phyloP scores from a whole-genome alignment of 176 grass and related monocot species.

The Microstegium vimineum region DNA sequence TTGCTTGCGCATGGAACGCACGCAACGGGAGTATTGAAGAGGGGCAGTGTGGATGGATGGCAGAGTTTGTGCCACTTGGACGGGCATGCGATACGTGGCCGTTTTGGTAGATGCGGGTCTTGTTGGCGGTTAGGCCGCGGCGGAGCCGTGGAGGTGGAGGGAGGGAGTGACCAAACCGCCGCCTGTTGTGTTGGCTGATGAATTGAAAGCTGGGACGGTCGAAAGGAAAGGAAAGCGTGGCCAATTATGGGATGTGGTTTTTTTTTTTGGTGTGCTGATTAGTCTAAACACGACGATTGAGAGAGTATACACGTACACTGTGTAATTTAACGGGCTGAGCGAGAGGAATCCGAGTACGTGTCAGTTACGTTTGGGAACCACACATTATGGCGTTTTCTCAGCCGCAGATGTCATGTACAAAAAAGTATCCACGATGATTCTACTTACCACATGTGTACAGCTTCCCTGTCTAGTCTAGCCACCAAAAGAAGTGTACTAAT shows the following conservation, averaged over 20 bases:
- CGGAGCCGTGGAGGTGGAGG: not conserved
- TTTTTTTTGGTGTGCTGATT: not conserved
- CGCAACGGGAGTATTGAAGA: not conserved
- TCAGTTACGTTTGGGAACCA: not conserved
- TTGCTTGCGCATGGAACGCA: not conserved
- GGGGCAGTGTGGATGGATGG: too few species aligned
- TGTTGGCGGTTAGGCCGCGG: constrained; percentile 17
- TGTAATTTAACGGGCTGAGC: not conserved
- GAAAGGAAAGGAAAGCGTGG: not conserved
- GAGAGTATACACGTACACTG: not conserved
- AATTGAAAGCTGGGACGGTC: not conserved
- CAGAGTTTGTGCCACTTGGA: not conserved
- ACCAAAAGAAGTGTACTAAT: too few species aligned
- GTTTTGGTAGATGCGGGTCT: not conserved
- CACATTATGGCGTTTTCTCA: not conserved
- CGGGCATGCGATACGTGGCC: not conserved
- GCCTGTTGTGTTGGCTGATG: not conserved
- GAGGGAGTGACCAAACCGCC: too few species aligned
- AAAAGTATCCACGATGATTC: too few species aligned
- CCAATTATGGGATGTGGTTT: not conserved
- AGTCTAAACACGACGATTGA: not conserved
- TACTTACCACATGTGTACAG: not conserved
- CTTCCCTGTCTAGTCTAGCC: not conserved
- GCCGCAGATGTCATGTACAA: not conserved
- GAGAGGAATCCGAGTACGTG: not conserved